Evolutionary conservation across 1,284 basidiomycete species (phyloP).

Genomic region (Apiotrichum gracile): DNA sequence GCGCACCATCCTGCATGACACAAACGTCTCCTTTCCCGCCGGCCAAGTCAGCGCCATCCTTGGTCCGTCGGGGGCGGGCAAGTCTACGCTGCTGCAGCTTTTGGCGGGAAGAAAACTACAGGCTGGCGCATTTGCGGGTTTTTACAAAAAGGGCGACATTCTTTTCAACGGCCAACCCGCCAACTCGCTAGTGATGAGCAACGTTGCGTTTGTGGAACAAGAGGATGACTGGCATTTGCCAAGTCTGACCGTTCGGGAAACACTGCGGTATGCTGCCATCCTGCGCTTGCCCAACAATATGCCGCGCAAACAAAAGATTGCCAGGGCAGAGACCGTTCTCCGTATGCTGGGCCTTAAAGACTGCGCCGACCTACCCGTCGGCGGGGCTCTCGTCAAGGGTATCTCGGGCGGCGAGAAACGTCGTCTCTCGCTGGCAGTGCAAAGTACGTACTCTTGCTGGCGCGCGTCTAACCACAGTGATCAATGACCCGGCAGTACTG

Average conservation of each 20-base stretch:
- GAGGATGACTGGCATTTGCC: constrained; percentile 53
- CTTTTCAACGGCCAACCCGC: constrained; percentile 41
- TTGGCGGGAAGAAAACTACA: constrained; percentile 46
- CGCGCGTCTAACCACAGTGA: constrained; percentile 25
- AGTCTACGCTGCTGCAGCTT: constrained; percentile 51
- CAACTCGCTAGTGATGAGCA: constrained; percentile 31
- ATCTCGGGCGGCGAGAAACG: constrained; percentile 56
- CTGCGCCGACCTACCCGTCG: constrained; percentile 54
- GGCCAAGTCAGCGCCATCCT: constrained; percentile 52
- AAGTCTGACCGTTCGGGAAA: constrained; percentile 48
- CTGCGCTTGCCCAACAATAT: constrained; percentile 50
- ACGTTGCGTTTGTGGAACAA: constrained; percentile 54
- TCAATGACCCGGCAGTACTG: constrained; percentile 51
- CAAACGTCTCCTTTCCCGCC: constrained; percentile 48
- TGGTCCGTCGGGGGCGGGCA: constrained; percentile 49
- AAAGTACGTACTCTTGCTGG: constrained; percentile 33
- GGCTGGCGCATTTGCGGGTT: constrained; percentile 43
- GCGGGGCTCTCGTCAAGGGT: constrained; percentile 52
- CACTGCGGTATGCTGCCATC: constrained; percentile 52
- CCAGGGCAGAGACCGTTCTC: constrained; percentile 52
- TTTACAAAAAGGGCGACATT: constrained; percentile 39
- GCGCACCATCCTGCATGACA: constrained; percentile 49
- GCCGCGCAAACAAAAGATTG: constrained; percentile 47
- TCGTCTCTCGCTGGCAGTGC: constrained; percentile 53
- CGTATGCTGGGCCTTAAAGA: constrained; percentile 52